These are phyloP conservation scores for Tremella yokohamensis DNA, from an alignment of 768 basidiomycete genomes.

Conservation along the genomic window DNA sequence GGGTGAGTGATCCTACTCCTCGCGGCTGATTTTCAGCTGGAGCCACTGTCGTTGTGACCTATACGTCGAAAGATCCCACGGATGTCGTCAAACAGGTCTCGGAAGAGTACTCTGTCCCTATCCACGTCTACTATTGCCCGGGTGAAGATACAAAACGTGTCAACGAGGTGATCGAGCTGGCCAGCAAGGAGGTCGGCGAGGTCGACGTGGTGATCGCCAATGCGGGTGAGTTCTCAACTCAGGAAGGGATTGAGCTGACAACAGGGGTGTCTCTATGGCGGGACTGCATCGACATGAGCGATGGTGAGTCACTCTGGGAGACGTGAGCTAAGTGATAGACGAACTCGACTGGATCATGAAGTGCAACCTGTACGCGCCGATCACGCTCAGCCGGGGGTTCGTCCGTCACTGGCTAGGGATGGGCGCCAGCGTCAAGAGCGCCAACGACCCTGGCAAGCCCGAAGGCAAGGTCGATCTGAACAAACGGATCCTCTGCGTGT, in stretches of 20 bases:
- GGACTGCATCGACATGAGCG: slow-evolving; percentile 35
- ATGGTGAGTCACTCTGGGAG: slow-evolving; percentile 25
- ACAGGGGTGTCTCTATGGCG: slow-evolving; percentile 39
- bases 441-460: slow-evolving; percentile 11
- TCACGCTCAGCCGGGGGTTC: slow-evolving; percentile 46
- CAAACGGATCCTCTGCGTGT: slow-evolving; percentile 47
- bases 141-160: slow-evolving; percentile 34
- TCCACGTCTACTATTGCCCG: slow-evolving; percentile 47
- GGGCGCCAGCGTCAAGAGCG: slow-evolving; percentile 8
- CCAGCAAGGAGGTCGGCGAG: slow-evolving; percentile 40
- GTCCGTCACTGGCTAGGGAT: slow-evolving; percentile 45
- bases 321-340: slow-evolving; percentile 9
- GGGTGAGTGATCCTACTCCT: slow-evolving; percentile 26
- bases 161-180: slow-evolving; percentile 35
- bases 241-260: not conserved
- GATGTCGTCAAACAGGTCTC: slow-evolving; percentile 33
- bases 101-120: slow-evolving; percentile 29
- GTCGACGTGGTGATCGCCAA: slow-evolving; percentile 49
- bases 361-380: slow-evolving; percentile 46
- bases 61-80: slow-evolving; percentile 39
- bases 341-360: slow-evolving; percentile 35
- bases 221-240: slow-evolving; percentile 29
- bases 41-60: slow-evolving; percentile 43
- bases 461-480: slow-evolving; percentile 25
- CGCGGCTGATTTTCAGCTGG: slow-evolving; percentile 27